Evolutionary conservation across 1,284 basidiomycete species (phyloP), one percentile per base, ranked within the genome.

Genomic region (Ganoderma sinense): DNA sequence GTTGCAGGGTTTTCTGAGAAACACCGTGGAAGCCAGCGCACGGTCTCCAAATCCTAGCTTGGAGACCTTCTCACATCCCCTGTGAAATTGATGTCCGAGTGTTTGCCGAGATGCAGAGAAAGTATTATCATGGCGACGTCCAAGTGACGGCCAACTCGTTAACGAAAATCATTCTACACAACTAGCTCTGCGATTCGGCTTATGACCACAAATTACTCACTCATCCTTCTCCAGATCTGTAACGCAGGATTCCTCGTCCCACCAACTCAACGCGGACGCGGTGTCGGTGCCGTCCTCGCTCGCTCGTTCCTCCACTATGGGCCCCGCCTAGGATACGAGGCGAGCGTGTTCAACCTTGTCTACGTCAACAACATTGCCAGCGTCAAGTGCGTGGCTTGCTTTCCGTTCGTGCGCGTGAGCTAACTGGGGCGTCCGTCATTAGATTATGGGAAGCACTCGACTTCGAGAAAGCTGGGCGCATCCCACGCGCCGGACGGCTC

Each of bases 321-420:
- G 0, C 96, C 95, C 0, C 83, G 82, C 43, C 82, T 95, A 33
- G 93, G 96, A 11, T 98, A 97, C 84, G 86, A 90, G 75, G 94
- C 89, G 0, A 96, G 93, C 75, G 94, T 98, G 20, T 98, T 98
- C 86, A 98, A 98, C 79, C 87, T 98, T 60, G 96, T 98, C 43
- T 98, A 94, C 81, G 89, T 91, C 48, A 96, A 92, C 83, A 95
- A 94, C 80, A 80, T 84, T 56, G 91, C 92, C 16, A 93, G 90
- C 67, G 81, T 94, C 69, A 87, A 84, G 91, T 91, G 69, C 75
- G 58, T 65, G 2, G 13, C 36, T 5, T 1, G 16, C 41, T 8
- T 45, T 41, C 62, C 58, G 20, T 45, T 45, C 33, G 33, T 65
- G 23, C 41, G 29, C 26, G 0, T 36, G 20, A 43, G 41, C 53